Evolutionary conservation across 306 rosid genomes (phyloP), one percentile per base, ranked within the genome.

Genomic region (Glycine tomentella): DNA sequence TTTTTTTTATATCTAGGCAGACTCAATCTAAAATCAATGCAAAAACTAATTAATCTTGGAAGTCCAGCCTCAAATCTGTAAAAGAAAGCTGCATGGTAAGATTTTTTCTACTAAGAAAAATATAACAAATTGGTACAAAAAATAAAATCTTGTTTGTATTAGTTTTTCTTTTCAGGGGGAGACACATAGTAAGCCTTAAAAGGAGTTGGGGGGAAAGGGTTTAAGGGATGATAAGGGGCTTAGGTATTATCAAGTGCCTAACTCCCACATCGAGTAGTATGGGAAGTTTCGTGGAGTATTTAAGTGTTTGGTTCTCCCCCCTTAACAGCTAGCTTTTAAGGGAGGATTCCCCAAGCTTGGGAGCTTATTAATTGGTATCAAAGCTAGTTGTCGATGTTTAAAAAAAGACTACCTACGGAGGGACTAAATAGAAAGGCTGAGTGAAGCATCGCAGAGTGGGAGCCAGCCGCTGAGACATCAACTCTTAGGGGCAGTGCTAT

Each of bases 41-140:
- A 58, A 9, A 82, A 53, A 70, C 49, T 62, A 63, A 77, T 45
- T 56, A 15, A 51, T 2, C 34, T 36, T 38, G 77, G 78, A 66
- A 49, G 10, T 55, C 66, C 12, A 53, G 63, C 48, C 17, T 68
- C 38, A 82, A 75, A n/a, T 78, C 44, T 4, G 49, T 34, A 45
- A 48, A 40, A 36, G 70, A 48, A 79, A 74, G 73, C 50, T 48
- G 75, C 51, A 57, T 13, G 14, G 65, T 31, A 17, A 48, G 15
- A 69, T 25, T 46, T 67, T 16, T 65, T 17, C 83, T 46, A 64
- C 34, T 8, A 59, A 55, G 42, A 4, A 59, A 70, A 48, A 38
- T 61, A 66, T 48, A 74, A 25, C 4, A 55, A 66, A 46, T 57
- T 42, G 50, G 42, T 12, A 55, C 11, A 1, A 15, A 15, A 20